These are phyloP conservation scores for Niveomyces coronatus DNA, from an alignment of 2,329 filamentous ascomycete species.

Conservation along the genomic window DNA sequence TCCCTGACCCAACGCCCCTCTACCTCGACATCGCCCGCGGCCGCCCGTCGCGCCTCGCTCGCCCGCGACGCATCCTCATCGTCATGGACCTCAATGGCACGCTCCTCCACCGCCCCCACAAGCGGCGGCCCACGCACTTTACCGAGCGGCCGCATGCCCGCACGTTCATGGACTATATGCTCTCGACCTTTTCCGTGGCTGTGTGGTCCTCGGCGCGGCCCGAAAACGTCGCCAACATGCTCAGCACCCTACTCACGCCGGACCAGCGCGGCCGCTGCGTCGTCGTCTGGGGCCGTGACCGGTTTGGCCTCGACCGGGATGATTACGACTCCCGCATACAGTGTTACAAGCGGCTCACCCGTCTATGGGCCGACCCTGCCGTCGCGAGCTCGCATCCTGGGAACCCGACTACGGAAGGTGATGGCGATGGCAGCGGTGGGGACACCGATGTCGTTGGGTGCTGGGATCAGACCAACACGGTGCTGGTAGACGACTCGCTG, in stretches of 20 bases:
- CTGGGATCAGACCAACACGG: conserved; percentile 79
- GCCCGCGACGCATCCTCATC: conserved; percentile 59
- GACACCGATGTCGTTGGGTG: conserved; percentile 23
- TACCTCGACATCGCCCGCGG: conserved; percentile 50
- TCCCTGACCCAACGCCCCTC: conserved; percentile 47
- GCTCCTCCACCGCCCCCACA: conserved; percentile 59
- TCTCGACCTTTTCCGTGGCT: conserved; percentile 67
- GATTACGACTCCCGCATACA: conserved; percentile 67
- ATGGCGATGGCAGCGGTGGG: no score
- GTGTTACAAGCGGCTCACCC: conserved; percentile 77
- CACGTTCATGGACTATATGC: conserved; percentile 62
- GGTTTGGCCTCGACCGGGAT: conserved; percentile 50
- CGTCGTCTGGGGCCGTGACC: conserved; percentile 69
- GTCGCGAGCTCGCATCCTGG: conserved; percentile 37
- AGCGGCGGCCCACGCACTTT: conserved; percentile 39
- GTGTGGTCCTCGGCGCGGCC: conserved; percentile 84
- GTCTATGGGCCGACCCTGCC: conserved; percentile 52
- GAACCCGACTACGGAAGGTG: no score
- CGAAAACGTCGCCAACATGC: conserved; percentile 60
- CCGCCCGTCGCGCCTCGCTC: conserved; percentile 28
- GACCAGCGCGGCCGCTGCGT: conserved; percentile 46
- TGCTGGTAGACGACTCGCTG: conserved; percentile 76
- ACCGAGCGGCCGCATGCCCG: conserved; percentile 56
- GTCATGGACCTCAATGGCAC: conserved; percentile 93
- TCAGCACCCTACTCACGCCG: conserved; percentile 49